Conservation (phyloP, 495 filamentous ascomycete species). For the Penicillium alfredii region DNA sequence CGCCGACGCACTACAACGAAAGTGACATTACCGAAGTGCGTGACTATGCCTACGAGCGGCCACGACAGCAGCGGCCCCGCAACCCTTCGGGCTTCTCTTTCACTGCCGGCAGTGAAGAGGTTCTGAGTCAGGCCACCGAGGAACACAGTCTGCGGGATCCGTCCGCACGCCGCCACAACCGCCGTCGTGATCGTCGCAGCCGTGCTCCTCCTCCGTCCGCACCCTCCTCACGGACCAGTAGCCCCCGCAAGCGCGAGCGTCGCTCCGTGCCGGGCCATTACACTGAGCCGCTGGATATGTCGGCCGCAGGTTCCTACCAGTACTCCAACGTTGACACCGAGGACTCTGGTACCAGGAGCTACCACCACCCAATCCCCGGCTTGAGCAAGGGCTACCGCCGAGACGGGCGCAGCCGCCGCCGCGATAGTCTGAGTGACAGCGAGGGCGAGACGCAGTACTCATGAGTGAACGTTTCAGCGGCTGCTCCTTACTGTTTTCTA, state of each 20-base stretch:
- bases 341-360: conserved; percentile 70
- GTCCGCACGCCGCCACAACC: conserved; percentile 32
- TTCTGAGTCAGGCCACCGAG: conserved; percentile 49
- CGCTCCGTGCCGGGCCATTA: conserved; percentile 46
- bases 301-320: conserved; percentile 39
- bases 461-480: conserved; percentile 15
- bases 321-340: conserved; percentile 47
- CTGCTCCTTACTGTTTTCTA: no score
- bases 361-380: conserved; percentile 73
- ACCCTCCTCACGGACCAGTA: conserved; percentile 33
- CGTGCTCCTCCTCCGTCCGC: conserved; percentile 20
- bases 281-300: conserved; percentile 50
- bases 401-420: conserved; percentile 34
- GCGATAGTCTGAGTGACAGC: conserved; percentile 53
- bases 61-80: conserved; percentile 14
- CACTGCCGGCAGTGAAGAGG: conserved; percentile 48
- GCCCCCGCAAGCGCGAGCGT: conserved; percentile 34
- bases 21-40: conserved; percentile 49
- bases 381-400: conserved; percentile 50
- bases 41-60: conserved; percentile 38
- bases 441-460: conserved; percentile 33
- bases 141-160: conserved; percentile 39
- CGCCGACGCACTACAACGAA: conserved; percentile 43
- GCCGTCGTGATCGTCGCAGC: conserved; percentile 28
- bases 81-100: conserved; percentile 42